Conservation (phyloP, 345 rosid genomes). For the Syzygium aromaticum region DNA sequence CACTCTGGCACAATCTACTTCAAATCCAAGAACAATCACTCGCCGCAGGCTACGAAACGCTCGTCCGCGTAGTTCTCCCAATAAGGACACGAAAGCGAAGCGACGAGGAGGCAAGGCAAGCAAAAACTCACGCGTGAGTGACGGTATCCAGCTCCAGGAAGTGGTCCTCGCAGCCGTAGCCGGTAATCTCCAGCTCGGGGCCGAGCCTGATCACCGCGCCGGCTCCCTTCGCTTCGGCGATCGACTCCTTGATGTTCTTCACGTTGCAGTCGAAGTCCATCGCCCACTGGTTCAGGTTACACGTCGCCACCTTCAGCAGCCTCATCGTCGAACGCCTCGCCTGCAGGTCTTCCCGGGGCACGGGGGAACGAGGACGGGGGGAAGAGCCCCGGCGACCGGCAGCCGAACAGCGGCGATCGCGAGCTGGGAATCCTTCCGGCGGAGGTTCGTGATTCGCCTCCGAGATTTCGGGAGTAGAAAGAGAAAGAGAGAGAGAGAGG, state of each 20-base stretch:
- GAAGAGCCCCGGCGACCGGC: no score
- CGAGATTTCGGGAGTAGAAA: no score
- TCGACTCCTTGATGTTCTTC: conserved; percentile 75
- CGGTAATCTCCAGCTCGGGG: conserved; percentile 94
- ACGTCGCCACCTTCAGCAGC: conserved; percentile 71
- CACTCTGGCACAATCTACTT: not conserved
- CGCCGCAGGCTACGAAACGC: not conserved
- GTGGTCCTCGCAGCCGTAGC: conserved; percentile 99
- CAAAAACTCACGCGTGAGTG: conserved; percentile 52
- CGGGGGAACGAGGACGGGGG: no score
- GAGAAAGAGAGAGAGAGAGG: no score
- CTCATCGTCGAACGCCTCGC: conserved; percentile 28
- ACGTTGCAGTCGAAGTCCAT: conserved; percentile 83
- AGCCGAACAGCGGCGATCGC: not conserved
- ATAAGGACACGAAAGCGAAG: not conserved
- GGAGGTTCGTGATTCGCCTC: not conserved
- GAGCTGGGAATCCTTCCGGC: not conserved
- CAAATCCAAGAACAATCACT: not conserved
- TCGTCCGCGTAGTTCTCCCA: not conserved
- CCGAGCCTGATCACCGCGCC: conserved; percentile 90
- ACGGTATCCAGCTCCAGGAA: conserved; percentile 89
- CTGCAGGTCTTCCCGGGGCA: no score
- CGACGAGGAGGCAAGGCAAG: not conserved
- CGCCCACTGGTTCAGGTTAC: conserved; percentile 95
- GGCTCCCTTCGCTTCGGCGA: conserved; percentile 47